These are phyloP conservation scores for Leishmania turanica DNA, from an alignment of 208 protist genomes.

Conservation along the genomic window DNA sequence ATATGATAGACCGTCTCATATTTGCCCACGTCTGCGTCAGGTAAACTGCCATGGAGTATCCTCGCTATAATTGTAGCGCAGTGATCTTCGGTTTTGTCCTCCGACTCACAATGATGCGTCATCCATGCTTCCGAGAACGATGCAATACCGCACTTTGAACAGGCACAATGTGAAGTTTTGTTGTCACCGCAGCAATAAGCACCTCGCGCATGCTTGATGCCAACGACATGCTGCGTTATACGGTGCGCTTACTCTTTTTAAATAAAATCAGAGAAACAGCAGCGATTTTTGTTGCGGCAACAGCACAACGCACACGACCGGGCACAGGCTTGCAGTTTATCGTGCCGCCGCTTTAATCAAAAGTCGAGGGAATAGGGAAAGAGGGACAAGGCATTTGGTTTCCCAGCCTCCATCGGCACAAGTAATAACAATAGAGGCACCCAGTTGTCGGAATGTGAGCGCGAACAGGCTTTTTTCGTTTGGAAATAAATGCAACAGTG, in stretches of 20 bases:
- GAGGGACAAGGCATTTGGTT: background rate
- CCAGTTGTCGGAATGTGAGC: background rate
- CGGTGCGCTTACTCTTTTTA: constrained; percentile 34
- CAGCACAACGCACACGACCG: constrained; percentile 27
- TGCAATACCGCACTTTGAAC: constrained; percentile 10
- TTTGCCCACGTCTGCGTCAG: constrained; percentile 35
- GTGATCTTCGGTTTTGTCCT: constrained; percentile 30
- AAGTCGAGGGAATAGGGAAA: background rate
- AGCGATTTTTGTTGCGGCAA: constrained; percentile 27
- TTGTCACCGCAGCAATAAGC: constrained; percentile 28
- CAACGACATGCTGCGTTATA: constrained; percentile 23
- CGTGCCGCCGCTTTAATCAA: background rate
- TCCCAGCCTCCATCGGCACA: background rate
- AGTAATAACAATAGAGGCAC: background rate
- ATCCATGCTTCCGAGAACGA: constrained; percentile 34
- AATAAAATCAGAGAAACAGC: constrained; percentile 32
- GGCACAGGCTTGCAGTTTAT: constrained; percentile 21
- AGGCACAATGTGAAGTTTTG: constrained; percentile 1
- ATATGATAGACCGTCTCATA: constrained; percentile 35
- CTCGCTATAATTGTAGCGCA: constrained; percentile 26
- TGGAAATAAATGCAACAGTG: background rate
- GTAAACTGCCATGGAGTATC: constrained; percentile 8
- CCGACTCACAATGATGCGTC: constrained; percentile 1
- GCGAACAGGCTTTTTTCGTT: background rate
- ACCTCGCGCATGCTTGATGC: constrained; percentile 13